Evolutionary conservation across 305 asterid genomes (phyloP).

Genomic region (Stenogyne calaminthoides): DNA sequence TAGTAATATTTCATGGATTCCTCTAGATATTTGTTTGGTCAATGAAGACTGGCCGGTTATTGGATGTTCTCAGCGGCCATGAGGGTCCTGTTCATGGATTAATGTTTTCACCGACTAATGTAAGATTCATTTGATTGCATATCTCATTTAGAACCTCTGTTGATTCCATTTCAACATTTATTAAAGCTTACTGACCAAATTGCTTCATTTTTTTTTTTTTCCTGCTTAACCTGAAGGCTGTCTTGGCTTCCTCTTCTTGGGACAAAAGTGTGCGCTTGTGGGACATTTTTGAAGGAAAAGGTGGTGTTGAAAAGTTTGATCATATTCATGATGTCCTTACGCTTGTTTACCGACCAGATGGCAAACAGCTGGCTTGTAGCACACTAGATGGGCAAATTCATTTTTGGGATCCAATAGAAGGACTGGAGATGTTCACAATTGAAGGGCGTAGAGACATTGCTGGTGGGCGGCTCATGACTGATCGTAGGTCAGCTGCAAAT

Average conservation of each 20-base stretch:
- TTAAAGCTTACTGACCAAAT: not conserved
- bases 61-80: slow-evolving; percentile 97
- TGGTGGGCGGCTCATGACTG: slow-evolving; percentile 99
- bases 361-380: slow-evolving; percentile 94
- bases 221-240: slow-evolving; percentile 49
- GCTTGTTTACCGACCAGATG: slow-evolving; percentile 89
- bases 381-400: slow-evolving; percentile 93
- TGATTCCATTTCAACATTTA: too few species aligned
- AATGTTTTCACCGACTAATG: slow-evolving; percentile 89
- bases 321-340: slow-evolving; percentile 96
- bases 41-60: slow-evolving; percentile 89
- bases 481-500: slow-evolving; percentile 94
- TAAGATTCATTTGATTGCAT: slow-evolving; percentile 39
- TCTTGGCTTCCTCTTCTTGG: slow-evolving; percentile 98
- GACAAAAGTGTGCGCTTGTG: slow-evolving; percentile 92
- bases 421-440: slow-evolving; percentile 82
- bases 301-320: slow-evolving; percentile 82
- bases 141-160: not conserved
- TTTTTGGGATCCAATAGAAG: slow-evolving; percentile 96
- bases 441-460: slow-evolving; percentile 99
- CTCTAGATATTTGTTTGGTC: slow-evolving; percentile 94
- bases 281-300: slow-evolving; percentile 96
- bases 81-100: slow-evolving; percentile 99
- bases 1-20: slow-evolving; percentile 24
- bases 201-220: slow-evolving; percentile 14